Conservation (phyloP, 2,329 filamentous ascomycete species). For the Ophiostoma angusticollis region DNA sequence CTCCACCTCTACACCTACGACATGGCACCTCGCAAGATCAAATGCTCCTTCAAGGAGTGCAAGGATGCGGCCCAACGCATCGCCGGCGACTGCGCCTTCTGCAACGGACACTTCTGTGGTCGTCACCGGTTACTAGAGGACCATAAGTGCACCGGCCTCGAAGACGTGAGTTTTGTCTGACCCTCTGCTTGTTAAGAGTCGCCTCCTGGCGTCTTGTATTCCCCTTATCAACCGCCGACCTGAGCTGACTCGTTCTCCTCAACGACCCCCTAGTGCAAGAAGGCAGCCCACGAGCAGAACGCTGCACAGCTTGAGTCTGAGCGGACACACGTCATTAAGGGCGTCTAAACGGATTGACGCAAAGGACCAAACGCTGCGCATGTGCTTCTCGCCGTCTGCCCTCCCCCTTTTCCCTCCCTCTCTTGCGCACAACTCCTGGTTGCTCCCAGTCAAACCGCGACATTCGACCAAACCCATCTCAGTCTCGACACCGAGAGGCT, state of each 20-base stretch:
- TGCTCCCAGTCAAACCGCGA: too few species aligned
- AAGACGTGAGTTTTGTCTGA: conserved; percentile 53
- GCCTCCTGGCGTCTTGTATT: not conserved
- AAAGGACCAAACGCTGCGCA: too few species aligned
- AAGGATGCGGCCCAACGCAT: conserved; percentile 80
- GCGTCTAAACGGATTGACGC: too few species aligned
- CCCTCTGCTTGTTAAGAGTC: not conserved
- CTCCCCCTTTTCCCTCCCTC: too few species aligned
- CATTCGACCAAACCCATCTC: too few species aligned
- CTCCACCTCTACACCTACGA: conserved; percentile 14
- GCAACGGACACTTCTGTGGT: conserved; percentile 84
- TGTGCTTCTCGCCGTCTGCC: too few species aligned
- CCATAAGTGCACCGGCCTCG: conserved; percentile 82
- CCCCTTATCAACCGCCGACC: conserved; percentile 10
- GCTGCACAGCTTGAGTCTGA: conserved; percentile 84
- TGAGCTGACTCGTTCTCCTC: conserved; percentile 23
- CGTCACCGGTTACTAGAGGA: conserved; percentile 90
- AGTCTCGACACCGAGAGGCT: too few species aligned
- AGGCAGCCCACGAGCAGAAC: conserved; percentile 90
- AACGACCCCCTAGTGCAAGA: conserved; percentile 58
- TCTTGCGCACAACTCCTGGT: too few species aligned
- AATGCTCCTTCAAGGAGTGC: conserved; percentile 84
- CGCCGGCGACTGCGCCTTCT: conserved; percentile 93
- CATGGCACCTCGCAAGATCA: conserved; percentile 64
- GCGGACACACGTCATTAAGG: conserved; percentile 86